These are phyloP conservation scores for Diatrype stigma DNA, from an alignment of 2,329 filamentous ascomycete species.

Conservation along the genomic window DNA sequence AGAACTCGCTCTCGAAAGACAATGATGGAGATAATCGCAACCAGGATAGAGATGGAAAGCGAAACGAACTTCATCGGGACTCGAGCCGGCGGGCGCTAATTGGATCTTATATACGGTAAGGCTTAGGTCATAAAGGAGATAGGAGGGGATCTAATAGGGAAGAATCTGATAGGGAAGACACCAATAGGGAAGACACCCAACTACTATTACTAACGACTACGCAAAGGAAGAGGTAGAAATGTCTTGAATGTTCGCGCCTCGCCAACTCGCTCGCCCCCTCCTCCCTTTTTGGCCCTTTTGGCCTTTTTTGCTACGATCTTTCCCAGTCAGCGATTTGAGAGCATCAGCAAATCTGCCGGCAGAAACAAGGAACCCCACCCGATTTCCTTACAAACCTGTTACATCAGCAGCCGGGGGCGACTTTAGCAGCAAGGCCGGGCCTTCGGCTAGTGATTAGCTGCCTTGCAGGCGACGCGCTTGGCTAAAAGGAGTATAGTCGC, in stretches of 20 bases:
- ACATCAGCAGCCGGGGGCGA: neutral
- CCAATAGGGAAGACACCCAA: neutral
- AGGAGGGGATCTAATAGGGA: too few species aligned
- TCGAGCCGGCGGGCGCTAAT: conserved; percentile 1
- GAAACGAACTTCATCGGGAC: conserved; percentile 35
- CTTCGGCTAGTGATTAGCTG: too few species aligned
- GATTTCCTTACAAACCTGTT: neutral
- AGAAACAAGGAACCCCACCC: neutral
- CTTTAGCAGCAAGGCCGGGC: neutral
- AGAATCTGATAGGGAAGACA: too few species aligned
- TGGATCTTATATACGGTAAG: neutral
- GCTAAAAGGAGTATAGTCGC: neutral
- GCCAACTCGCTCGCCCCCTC: neutral
- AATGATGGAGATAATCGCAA: conserved; percentile 34
- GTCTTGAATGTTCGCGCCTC: conserved; percentile 1
- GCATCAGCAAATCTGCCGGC: neutral
- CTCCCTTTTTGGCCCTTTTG: neutral
- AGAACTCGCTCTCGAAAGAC: conserved; percentile 28
- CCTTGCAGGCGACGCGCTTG: too few species aligned
- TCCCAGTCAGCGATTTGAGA: conserved; percentile 1
- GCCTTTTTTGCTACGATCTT: neutral
- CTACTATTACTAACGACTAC: neutral
- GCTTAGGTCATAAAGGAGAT: too few species aligned
- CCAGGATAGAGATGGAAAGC: conserved; percentile 33
- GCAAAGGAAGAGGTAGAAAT: neutral